Evolutionary conservation across 208 protist genomes (phyloP).

Genomic region (Leptomonas pyrrhocoris): DNA sequence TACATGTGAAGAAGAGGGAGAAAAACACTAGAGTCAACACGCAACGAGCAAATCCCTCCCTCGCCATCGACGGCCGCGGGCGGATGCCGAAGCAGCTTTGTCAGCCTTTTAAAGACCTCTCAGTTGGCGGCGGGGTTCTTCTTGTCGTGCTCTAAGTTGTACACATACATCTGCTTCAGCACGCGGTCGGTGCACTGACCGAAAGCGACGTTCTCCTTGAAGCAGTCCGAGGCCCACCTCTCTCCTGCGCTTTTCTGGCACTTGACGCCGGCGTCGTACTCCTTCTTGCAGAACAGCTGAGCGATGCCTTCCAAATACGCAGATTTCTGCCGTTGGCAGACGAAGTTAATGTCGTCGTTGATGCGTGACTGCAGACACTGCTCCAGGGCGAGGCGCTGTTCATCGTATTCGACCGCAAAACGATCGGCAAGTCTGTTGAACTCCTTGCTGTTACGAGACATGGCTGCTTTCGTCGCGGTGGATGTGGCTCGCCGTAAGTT

Average conservation of each 20-base stretch:
- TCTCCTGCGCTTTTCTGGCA: slow-evolving; percentile 75
- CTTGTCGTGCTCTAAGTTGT: slow-evolving; percentile 81
- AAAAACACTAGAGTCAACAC: not conserved
- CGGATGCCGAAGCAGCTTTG: too few relatives aligned
- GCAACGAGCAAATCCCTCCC: not conserved
- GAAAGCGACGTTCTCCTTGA: slow-evolving; percentile 86
- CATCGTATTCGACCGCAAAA: slow-evolving; percentile 61
- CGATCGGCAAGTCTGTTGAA: slow-evolving; percentile 76
- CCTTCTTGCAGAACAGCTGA: slow-evolving; percentile 69
- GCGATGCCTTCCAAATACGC: slow-evolving; percentile 80
- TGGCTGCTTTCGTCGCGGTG: slow-evolving; percentile 17
- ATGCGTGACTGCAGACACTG: slow-evolving; percentile 73
- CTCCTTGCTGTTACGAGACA: slow-evolving; percentile 85
- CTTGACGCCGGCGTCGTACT: slow-evolving; percentile 76
- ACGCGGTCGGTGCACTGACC: slow-evolving; percentile 80
- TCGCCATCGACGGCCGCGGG: too few relatives aligned
- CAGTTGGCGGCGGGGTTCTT: slow-evolving; percentile 80
- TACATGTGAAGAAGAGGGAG: too few relatives aligned
- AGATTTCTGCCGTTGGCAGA: slow-evolving; percentile 78
- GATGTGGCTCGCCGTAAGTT: too few relatives aligned
- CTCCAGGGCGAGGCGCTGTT: slow-evolving; percentile 66
- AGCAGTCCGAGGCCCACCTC: slow-evolving; percentile 81
- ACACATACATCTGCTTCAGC: slow-evolving; percentile 86
- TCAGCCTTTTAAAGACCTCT: not conserved
- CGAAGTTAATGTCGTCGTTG: slow-evolving; percentile 90